Evolutionary conservation across 169 alveolate species (phyloP), one percentile per base, ranked within the genome.

Genomic region (Plasmodium relictum): DNA sequence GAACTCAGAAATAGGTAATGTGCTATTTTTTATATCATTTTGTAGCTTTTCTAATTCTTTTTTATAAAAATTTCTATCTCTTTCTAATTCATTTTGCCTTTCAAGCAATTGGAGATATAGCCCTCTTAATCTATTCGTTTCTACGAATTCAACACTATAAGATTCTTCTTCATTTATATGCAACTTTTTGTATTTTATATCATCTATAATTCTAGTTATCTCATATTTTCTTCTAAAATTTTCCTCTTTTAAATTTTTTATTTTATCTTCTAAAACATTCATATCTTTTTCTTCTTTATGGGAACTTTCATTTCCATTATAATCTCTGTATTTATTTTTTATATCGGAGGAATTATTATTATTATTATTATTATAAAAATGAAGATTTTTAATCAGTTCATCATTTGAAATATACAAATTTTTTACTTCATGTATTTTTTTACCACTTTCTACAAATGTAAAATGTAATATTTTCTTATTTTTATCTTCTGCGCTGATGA

Each of bases 41-140:
- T 83, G 56, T 39, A 83, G 45, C 56, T 56, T 70, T 14, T 83
- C 86, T 8, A 66, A 62, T 31, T 83, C 91, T 3, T 83, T 42
- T 56, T 83, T 83, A 44, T 83, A 83, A 61, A 83, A 83, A 45
- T 83, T 70, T 3, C 41, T 54, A 18, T 83, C 91, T 22, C 65
- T 42, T 24, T 68, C 80, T 56, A 83, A 61, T 41, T 83, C 54
- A 48, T 20, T 37, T 50, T 83, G 91, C 24, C 16, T 68, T 45
- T 83, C 86, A 41, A 83, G 18, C 63, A 83, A 16, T 26, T 83
- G 86, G 12, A 83, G 54, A 20, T 83, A 83, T 26, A 83, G 45
- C 1, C 86, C 91, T 22, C 91, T 42, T 6, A 83, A 18, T 54
- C 85, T 69, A 31, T 83, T 83, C 14, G 91, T 83, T 14, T 83